Base-by-base conservation (phyloP, 352 stramenopile genomes). In the Nothophytophthora sp. region DNA sequence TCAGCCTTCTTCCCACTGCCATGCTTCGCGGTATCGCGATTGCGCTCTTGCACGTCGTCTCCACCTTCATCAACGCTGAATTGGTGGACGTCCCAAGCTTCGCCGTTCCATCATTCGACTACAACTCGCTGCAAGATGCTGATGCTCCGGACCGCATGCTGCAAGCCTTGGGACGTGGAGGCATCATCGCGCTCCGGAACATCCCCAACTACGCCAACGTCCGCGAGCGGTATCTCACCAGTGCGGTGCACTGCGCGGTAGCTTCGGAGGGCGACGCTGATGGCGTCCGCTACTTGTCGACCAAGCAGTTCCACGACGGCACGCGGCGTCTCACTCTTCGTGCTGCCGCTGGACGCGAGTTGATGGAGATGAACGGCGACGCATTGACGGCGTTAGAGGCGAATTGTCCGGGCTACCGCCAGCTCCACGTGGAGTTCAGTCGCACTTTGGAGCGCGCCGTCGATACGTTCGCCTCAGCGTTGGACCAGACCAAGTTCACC, bases 131-230 rank as follows among this genome's bases (percentile, higher is more conserved):
- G 4, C 30, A 42, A 0, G 29, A 51, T 19, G 54, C 20, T 9
- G 43, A 58, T 16, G 35, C 37, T 7, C 58, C 69, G 15, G 28
- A 27, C 11, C 53, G 53, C 4, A 50, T 78, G 49, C 62, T 83
- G 20, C n/a, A 50, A 0, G 70, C 71, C 22, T 55, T 87, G 16
- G 32, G 73, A 37, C 37, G 28, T 11, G 64, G 58, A 20, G 73
- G 76, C 23, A 78, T 87, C 60, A 51, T 87, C 25, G 62, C 67
- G 6, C 53, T 87, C 18, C 60, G 54, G 22, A 79, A 81, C 38
- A 70, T 87, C 22, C 73, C 71, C 2, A 63, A 71, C 50, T 87
- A 75, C 45, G 44, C 29, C n/a, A 60, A 59, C 27, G 42, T 63
- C 12, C 73, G 73, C 12, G 54, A 63, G 19, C 48, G 43, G 2